Evolutionary conservation across 129 eudicot species (phyloP).

Genomic region (Helichrysum umbraculigerum): DNA sequence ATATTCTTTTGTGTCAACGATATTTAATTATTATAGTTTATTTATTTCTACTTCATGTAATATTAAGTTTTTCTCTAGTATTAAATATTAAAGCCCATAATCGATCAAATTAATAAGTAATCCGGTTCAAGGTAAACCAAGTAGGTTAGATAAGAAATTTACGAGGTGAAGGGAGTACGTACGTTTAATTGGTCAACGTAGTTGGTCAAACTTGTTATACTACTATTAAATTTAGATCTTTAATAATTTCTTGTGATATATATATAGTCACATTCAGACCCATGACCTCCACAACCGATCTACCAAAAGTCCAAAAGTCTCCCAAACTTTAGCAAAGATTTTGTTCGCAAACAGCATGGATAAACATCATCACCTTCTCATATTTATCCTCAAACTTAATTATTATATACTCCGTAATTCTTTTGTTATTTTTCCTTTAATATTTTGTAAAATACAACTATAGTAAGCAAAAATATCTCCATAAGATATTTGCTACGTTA

Average conservation of each 20-base stretch:
- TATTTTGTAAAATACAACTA: no score
- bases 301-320: conserved; percentile 32
- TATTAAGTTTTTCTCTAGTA: no score
- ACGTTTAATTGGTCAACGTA: not conserved
- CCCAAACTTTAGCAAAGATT: conserved; percentile 30
- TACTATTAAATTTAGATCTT: not conserved
- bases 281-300: conserved; percentile 38
- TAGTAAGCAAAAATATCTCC: not conserved
- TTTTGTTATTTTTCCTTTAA: no score
- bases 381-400: conserved; percentile 17
- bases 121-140: not conserved
- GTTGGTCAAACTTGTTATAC: conserved; percentile 13
- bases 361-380: not conserved
- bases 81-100: no score
- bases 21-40: no score
- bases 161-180: not conserved
- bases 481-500: no score
- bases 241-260: not conserved
- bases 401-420: not conserved
- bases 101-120: no score
- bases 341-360: conserved; percentile 34
- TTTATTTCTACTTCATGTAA: no score
- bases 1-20: no score
- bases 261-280: conserved; percentile 29
- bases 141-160: not conserved